Percentiles rank a stretch among this genome's conserved stretches.
phyloP scores from a whole-genome alignment of 371 early-diverging fungal species.

The Polyrhizophydium stewartii region DNA sequence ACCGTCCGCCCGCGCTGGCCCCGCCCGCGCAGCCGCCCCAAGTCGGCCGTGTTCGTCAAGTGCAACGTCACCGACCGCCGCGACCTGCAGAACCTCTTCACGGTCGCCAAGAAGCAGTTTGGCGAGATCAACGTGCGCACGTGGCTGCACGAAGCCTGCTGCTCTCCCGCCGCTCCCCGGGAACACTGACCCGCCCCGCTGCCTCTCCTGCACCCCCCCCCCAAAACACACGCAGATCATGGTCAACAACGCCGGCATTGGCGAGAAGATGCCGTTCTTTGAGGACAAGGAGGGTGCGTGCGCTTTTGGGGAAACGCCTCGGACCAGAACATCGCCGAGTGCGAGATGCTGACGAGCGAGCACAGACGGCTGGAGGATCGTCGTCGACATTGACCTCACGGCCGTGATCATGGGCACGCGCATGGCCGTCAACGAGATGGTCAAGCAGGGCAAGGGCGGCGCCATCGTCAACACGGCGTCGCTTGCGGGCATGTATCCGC shows the following conservation, averaged over 20 bases:
- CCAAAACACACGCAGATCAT: constrained; percentile 32
- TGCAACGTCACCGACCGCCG: constrained; percentile 58
- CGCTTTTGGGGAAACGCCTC: background rate
- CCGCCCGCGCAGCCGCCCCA: constrained; percentile 2
- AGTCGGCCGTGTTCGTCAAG: constrained; percentile 26
- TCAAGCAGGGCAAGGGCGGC: constrained; percentile 44
- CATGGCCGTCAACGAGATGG: constrained; percentile 60
- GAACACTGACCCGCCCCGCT: background rate
- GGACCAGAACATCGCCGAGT: background rate
- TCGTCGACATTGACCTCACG: constrained; percentile 61
- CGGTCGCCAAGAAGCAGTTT: constrained; percentile 46
- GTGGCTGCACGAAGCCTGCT: constrained; percentile 1
- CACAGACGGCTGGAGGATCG: constrained; percentile 44
- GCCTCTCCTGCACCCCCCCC: background rate
- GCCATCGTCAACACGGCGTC: constrained; percentile 77
- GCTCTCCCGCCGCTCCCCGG: background rate
- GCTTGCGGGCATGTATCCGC: constrained; percentile 68
- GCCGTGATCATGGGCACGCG: constrained; percentile 63
- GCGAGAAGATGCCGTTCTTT: constrained; percentile 23
- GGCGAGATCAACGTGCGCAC: constrained; percentile 57
- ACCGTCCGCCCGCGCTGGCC: background rate
- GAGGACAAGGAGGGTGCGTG: constrained; percentile 21
- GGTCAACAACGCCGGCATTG: constrained; percentile 60
- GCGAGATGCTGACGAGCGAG: background rate
- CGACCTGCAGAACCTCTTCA: constrained; percentile 46